A percentile compares a stretch with the other conserved stretches of the same genome.
Evolutionary conservation across 495 filamentous ascomycete genomes (phyloP).

Genomic region (Aspergillus homomorphus): DNA sequence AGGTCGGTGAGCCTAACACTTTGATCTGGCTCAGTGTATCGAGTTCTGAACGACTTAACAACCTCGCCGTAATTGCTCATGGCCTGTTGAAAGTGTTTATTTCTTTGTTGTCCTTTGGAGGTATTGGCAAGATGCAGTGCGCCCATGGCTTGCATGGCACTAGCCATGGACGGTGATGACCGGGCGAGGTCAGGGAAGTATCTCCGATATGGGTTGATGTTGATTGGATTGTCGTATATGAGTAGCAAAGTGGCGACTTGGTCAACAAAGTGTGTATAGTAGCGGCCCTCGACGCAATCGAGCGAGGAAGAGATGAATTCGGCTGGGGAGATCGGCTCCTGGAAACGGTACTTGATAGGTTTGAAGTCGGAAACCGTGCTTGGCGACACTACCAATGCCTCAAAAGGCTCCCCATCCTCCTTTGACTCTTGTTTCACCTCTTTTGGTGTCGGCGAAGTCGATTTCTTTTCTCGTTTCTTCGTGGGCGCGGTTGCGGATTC

Average conservation of each 20-base stretch:
- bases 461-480: conserved; percentile 24
- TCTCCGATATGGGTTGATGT: conserved; percentile 36
- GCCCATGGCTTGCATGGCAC: conserved; percentile 44
- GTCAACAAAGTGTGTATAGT: conserved; percentile 39
- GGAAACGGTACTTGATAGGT: conserved; percentile 23
- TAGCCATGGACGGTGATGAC: conserved; percentile 38
- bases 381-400: conserved; percentile 15
- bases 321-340: conserved; percentile 24
- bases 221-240: conserved; percentile 38
- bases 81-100: conserved; percentile 39
- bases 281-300: conserved; percentile 31
- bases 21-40: conserved; percentile 28
- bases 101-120: conserved; percentile 31
- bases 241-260: conserved; percentile 37
- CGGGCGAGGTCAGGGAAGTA: conserved; percentile 38
- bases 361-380: conserved; percentile 9
- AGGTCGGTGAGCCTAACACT: conserved; percentile 35
- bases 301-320: conserved; percentile 24
- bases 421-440: conserved; percentile 14
- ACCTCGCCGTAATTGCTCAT: conserved; percentile 42
- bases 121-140: conserved; percentile 45
- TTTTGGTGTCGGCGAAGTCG: conserved; percentile 6
- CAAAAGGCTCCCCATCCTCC: conserved; percentile 4
- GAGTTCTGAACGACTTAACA: conserved; percentile 34
- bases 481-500: conserved; percentile 17